phyloP scores from a whole-genome alignment of 163 green algal species.

The Scenedesmus sp. region DNA sequence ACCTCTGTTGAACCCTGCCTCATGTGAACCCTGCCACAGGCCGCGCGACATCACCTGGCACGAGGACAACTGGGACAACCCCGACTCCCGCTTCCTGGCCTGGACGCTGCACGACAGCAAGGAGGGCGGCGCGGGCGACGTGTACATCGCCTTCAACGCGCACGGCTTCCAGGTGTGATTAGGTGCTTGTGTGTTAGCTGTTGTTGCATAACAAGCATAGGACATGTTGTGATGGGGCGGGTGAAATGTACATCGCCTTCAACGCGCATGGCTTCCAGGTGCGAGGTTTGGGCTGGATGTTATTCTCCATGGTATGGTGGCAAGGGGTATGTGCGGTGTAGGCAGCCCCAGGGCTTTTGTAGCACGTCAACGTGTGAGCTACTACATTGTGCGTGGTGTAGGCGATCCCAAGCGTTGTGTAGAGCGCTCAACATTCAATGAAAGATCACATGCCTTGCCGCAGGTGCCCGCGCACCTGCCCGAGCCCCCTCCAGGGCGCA shows the following conservation, averaged over 20 bases:
- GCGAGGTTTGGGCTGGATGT: background rate
- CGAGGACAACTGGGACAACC: conserved; percentile 96
- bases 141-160: conserved; percentile 98
- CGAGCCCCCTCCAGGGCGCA: conserved; percentile 72
- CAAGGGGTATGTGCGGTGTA: too few species aligned
- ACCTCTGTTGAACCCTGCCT: background rate
- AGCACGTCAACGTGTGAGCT: too few species aligned
- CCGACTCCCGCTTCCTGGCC: conserved; percentile 93
- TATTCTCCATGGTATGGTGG: too few species aligned
- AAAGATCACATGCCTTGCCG: background rate
- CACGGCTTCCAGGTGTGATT: conserved; percentile 82
- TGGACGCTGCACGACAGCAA: conserved; percentile 92
- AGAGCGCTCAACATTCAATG: background rate
- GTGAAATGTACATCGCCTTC: conserved; percentile 95
- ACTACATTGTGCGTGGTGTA: too few species aligned
- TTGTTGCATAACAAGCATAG: background rate
- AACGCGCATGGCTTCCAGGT: conserved; percentile 93
- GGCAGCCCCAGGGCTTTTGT: too few species aligned
- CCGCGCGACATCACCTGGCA: conserved; percentile 96
- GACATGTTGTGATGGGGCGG: conserved; percentile 3
- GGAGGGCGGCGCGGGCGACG: conserved; percentile 69
- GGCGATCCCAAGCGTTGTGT: too few species aligned
- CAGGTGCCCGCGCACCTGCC: conserved; percentile 80
- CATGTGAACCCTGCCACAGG: conserved; percentile 15
- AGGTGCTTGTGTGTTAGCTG: background rate